Base-by-base conservation (phyloP, 208 protist species). In the Tritrichomonas musculus region DNA sequence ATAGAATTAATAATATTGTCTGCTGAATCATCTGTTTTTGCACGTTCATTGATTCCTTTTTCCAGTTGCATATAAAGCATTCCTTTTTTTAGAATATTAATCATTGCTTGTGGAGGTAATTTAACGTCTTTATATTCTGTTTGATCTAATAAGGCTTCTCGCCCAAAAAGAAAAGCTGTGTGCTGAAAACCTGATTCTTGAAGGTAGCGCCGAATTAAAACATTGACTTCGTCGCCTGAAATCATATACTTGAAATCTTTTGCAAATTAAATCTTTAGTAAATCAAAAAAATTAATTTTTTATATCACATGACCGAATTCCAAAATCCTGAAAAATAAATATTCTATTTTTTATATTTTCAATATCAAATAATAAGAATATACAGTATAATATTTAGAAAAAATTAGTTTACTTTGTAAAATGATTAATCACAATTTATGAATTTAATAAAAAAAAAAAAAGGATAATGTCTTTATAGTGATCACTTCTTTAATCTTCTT, bases 171-270 rank as follows among this genome's bases (percentile, higher is more conserved):
- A 69, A 69, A 69, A 69, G 64, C 64, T 8, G 64, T 69, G 25
- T 69, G 64, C 30, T 69, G 64, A n/a, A n/a, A 69, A n/a, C 64
- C 64, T n/a, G 96, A 97, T 93, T 98, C 97, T 53, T 96, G 95
- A 39, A 98, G 92, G 92, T 98, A 98, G 13, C 97, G 69, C 93
- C 97, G 98, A n/a, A 98, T 93, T 20, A 98, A 94, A 73, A 97
- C 97, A 84, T 98, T 98, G 60, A 98, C 94, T 94, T 98, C 96
- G 65, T 98, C 97, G 60, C 95, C 97, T n/a, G 95, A 96, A 17
- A 97, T 75, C 25, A 36, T 72, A 17, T 36, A 36, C 64, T 17
- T 36, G 22, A 72, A 17, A 36, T 17, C 64, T 36, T 30, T 72
- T 72, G 22, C 33, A 36, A 36, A 30, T 72, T 30, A 72, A 17